Conservation (phyloP, 2,329 filamentous ascomycete species). For the Fusarium annulatum region DNA sequence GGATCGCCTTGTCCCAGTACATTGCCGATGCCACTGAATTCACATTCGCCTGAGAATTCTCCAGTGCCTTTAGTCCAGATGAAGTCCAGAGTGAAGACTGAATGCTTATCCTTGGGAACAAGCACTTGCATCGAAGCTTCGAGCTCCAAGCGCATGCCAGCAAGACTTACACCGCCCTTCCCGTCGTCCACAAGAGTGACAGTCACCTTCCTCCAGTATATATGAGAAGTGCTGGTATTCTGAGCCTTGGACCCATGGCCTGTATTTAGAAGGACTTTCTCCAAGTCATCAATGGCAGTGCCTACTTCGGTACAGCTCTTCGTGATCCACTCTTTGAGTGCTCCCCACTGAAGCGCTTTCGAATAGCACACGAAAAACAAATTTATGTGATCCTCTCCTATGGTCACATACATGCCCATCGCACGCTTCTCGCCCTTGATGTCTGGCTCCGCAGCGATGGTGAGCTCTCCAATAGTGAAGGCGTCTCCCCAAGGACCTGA, state of each 20-base stretch:
- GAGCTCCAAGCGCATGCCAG: neutral
- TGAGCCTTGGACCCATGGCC: accelerated
- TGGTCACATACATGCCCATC: accelerated
- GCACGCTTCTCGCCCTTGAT: neutral
- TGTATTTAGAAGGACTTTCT: accelerated
- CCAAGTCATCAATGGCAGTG: neutral
- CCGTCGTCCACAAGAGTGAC: accelerated
- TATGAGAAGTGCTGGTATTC: neutral
- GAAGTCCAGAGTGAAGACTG: neutral
- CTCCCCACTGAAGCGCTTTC: neutral
- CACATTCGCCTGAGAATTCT: accelerated
- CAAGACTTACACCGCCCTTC: accelerated
- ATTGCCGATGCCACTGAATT: accelerated
- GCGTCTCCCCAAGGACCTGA: neutral
- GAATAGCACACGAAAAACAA: neutral
- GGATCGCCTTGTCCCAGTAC: accelerated
- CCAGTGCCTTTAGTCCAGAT: neutral
- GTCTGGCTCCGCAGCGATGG: neutral
- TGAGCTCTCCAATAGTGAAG: neutral
- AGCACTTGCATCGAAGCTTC: neutral
- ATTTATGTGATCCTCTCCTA: neutral
- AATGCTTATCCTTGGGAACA: neutral
- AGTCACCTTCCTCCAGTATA: neutral
- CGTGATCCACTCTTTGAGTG: accelerated
- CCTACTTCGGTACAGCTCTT: neutral